Conservation (phyloP, 805 yeast species). For the Teunomyces kruisii region DNA sequence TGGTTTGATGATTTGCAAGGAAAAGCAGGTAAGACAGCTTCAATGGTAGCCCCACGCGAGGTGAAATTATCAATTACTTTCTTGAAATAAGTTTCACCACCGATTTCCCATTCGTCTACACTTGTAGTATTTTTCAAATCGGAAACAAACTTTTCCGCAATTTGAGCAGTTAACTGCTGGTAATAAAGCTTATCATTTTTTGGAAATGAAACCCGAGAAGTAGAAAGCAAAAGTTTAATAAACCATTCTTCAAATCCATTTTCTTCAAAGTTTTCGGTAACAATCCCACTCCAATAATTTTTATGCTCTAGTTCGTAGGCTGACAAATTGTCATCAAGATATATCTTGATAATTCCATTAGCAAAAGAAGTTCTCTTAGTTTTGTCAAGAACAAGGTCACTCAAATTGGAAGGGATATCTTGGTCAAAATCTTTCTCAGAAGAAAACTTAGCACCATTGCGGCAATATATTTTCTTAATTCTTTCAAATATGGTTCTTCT, state of each 20-base stretch:
- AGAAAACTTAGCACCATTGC: constrained; percentile 16
- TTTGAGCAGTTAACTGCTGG: constrained; percentile 12
- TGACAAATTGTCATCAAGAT: constrained; percentile 2
- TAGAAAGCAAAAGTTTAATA: constrained; percentile 23
- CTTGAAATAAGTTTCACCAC: constrained; percentile 45
- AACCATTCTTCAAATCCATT: constrained; percentile 34
- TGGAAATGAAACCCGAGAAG: constrained; percentile 18
- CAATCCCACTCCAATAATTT: constrained; percentile 25
- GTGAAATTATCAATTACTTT: constrained; percentile 48
- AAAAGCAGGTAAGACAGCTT: constrained; percentile 62
- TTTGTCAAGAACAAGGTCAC: neutral
- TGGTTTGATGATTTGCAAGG: constrained; percentile 64
- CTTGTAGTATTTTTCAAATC: constrained; percentile 47
- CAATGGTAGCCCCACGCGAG: constrained; percentile 45
- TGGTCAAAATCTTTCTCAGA: constrained; percentile 11
- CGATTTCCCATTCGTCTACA: constrained; percentile 49
- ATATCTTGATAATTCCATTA: constrained; percentile 3
- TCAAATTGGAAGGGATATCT: neutral
- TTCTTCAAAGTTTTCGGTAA: constrained; percentile 23
- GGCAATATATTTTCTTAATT: constrained; percentile 26
- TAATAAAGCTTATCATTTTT: constrained; percentile 4
- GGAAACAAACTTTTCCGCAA: constrained; percentile 45
- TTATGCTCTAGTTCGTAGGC: constrained; percentile 21
- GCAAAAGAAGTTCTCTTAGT: neutral
- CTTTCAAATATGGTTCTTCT: constrained; percentile 25